Conservation (phyloP, 2,329 filamentous ascomycete genomes). For the Chrysoporthe puriensis region DNA sequence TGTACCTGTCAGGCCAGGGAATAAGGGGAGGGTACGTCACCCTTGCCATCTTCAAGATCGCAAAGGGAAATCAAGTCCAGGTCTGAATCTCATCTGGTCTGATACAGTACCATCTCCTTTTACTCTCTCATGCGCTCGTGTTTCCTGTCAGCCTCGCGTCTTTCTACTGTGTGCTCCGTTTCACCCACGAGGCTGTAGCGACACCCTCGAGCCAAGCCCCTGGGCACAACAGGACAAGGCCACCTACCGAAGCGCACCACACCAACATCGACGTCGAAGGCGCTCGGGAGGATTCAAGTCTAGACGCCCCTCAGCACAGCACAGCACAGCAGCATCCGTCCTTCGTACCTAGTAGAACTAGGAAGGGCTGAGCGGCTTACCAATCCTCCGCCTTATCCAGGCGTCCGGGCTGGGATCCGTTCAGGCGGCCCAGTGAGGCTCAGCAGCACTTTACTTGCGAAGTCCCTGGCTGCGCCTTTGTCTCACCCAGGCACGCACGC, state of each 20-base stretch:
- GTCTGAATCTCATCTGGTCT: too few species aligned
- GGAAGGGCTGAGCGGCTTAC: not conserved
- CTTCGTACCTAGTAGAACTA: not conserved
- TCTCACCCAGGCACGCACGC: not conserved
- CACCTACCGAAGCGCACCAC: not conserved
- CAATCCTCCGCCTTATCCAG: not conserved
- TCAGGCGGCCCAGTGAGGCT: slow-evolving; percentile 26
- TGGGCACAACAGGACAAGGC: not conserved
- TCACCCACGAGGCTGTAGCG: not conserved
- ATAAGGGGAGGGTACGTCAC: too few species aligned
- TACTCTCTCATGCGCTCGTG: not conserved
- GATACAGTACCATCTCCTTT: too few species aligned
- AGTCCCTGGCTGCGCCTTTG: not conserved
- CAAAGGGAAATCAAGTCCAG: too few species aligned
- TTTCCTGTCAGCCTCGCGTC: not conserved
- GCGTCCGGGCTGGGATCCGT: not conserved
- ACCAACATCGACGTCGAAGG: not conserved
- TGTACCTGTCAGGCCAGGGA: too few species aligned
- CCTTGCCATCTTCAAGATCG: too few species aligned
- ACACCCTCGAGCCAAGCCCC: not conserved
- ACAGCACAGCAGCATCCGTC: not conserved
- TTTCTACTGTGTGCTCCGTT: not conserved
- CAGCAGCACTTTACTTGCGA: slow-evolving; percentile 15
- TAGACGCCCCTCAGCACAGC: not conserved
- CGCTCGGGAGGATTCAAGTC: not conserved